These are phyloP conservation scores for Malassezia nana DNA, from an alignment of 1,284 basidiomycete species.

Conservation along the genomic window DNA sequence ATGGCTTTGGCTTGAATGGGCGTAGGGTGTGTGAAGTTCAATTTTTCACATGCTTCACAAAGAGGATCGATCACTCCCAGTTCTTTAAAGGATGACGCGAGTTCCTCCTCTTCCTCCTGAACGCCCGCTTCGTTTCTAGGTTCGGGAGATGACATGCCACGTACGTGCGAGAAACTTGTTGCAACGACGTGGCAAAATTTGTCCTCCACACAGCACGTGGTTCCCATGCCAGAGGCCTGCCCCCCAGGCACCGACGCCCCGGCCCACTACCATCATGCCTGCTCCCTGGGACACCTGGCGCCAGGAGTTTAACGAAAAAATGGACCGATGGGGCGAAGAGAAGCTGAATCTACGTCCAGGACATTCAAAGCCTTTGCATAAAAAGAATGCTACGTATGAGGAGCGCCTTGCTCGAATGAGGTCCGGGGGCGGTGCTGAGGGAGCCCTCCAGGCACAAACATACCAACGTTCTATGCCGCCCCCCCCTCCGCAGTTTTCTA, in stretches of 20 bases:
- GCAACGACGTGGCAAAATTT: not conserved
- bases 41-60: conserved; percentile 69
- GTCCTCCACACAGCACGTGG: conserved; percentile 6
- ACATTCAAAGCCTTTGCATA: not conserved
- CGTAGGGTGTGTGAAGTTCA: conserved; percentile 78
- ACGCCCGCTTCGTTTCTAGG: not conserved
- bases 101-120: not conserved
- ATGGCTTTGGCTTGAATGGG: conserved; percentile 84
- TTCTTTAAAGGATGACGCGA: conserved; percentile 49
- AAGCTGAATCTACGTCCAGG: not conserved
- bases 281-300: conserved; percentile 16
- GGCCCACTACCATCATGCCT: not conserved
- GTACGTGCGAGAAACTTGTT: not conserved
- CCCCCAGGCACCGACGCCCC: not conserved
- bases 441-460: not conserved
- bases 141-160: not conserved
- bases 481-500: not conserved
- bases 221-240: not conserved
- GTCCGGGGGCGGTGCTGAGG: conserved; percentile 4
- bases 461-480: conserved; percentile 8
- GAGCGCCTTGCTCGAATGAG: conserved; percentile 12
- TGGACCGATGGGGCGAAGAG: conserved; percentile 15
- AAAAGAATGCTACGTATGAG: conserved; percentile 6
- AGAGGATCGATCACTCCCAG: conserved; percentile 83
- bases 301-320: conserved; percentile 7